A percentile compares a stretch with the other conserved stretches of the same genome.
Conservation (phyloP, 2,329 filamentous ascomycete genomes). For the Ambrosiella cleistominuta region DNA sequence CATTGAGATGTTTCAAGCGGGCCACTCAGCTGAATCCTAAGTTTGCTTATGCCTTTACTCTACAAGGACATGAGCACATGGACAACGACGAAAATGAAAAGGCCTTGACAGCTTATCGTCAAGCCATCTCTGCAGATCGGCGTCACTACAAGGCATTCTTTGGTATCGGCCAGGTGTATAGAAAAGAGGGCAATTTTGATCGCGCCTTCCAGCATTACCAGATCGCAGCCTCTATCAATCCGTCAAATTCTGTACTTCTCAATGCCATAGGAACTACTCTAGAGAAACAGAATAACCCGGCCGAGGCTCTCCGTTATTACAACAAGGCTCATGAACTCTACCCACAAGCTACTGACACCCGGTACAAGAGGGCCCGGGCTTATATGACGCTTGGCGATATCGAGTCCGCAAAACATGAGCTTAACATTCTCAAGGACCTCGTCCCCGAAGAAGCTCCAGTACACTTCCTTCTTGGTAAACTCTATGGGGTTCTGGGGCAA, state of each 20-base stretch:
- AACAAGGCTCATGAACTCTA: constrained; percentile 66
- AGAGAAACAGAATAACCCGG: constrained; percentile 72
- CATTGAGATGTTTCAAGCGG: constrained; percentile 82
- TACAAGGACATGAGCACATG: constrained; percentile 91
- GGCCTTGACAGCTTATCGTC: constrained; percentile 70
- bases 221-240: constrained; percentile 75
- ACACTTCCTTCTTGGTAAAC: constrained; percentile 79
- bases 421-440: constrained; percentile 76
- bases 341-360: constrained; percentile 62
- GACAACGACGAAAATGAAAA: constrained; percentile 96
- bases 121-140: constrained; percentile 67
- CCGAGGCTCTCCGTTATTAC: constrained; percentile 65
- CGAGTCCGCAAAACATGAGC: constrained; percentile 58
- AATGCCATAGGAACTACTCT: constrained; percentile 83
- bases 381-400: constrained; percentile 59
- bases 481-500: constrained; percentile 56
- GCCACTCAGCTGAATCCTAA: constrained; percentile 78
- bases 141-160: constrained; percentile 99
- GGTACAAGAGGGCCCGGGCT: constrained; percentile 83
- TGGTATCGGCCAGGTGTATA: constrained; percentile 65
- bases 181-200: constrained; percentile 78
- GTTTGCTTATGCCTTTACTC: constrained; percentile 88
- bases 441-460: constrained; percentile 92
- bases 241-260: constrained; percentile 79
- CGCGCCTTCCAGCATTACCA: constrained; percentile 85